Percentiles rank a stretch among this genome's conserved stretches.
phyloP scores from a whole-genome alignment of 805 yeast genomes.

The Osmozyma mogii region DNA sequence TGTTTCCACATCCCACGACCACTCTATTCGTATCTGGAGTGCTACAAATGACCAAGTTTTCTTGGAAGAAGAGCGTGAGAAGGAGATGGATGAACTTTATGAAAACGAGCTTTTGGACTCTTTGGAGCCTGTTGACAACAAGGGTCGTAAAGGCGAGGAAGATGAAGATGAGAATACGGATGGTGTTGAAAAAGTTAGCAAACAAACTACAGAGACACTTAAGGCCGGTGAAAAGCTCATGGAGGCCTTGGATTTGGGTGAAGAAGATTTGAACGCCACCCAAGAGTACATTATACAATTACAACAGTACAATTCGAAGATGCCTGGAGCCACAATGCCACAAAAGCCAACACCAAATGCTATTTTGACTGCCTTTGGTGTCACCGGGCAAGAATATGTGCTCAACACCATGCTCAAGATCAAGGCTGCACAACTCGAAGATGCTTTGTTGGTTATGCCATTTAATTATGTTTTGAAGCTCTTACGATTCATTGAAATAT shows the following conservation, averaged over 20 bases:
- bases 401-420: slow-evolving; percentile 63
- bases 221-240: slow-evolving; percentile 90
- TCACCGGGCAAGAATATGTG: slow-evolving; percentile 72
- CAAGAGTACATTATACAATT: slow-evolving; percentile 42
- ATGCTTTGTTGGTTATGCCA: slow-evolving; percentile 85
- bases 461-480: slow-evolving; percentile 73
- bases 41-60: slow-evolving; percentile 95
- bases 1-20: slow-evolving; percentile 86
- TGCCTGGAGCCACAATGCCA: slow-evolving; percentile 40
- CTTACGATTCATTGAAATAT: slow-evolving; percentile 63
- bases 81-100: slow-evolving; percentile 87
- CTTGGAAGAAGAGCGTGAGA: slow-evolving; percentile 92
- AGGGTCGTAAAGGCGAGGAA: slow-evolving; percentile 17
- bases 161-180: slow-evolving; percentile 37
- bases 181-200: slow-evolving; percentile 58
- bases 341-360: slow-evolving; percentile 59
- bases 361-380: slow-evolving; percentile 62
- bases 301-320: slow-evolving; percentile 30
- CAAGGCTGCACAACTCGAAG: slow-evolving; percentile 81
- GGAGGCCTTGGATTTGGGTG: slow-evolving; percentile 86
- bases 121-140: slow-evolving; percentile 45
- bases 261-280: slow-evolving; percentile 53
- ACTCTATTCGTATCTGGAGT: slow-evolving; percentile 86
- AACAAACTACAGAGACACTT: slow-evolving; percentile 83
- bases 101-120: slow-evolving; percentile 73